Base-by-base conservation (phyloP, 2,329 filamentous ascomycete genomes). In the Ramichloridium luteum region DNA sequence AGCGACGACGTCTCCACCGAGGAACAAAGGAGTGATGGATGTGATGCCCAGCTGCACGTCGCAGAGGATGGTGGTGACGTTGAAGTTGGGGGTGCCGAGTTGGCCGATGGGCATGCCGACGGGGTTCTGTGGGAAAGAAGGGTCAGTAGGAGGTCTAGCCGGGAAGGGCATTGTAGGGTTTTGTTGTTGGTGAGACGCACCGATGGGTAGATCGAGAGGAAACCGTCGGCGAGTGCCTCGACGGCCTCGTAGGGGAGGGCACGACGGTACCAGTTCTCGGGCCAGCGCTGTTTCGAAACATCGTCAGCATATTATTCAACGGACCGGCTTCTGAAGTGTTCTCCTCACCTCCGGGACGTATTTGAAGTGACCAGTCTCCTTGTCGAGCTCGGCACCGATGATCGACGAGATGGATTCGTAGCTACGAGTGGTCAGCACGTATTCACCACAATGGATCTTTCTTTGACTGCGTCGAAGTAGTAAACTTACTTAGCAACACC, bases 401-500 rank as follows among this genome's bases (percentile, higher is more conserved):
- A 51, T 51, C 28, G 33, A 40, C 3, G 44, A 46, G 34, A 52
- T 43, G 4, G 46, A 49, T 31, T 51, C 46, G 41, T 51, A 51
- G 40, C n/a, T n/a, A n/a, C n/a, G n/a, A n/a, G n/a, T n/a, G n/a
- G n/a, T n/a, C n/a, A n/a, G n/a, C n/a, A n/a, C n/a, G n/a, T n/a
- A n/a, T n/a, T n/a, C n/a, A n/a, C n/a, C n/a, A n/a, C n/a, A n/a
- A n/a, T n/a, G n/a, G n/a, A n/a, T n/a, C n/a, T n/a, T n/a, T n/a
- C n/a, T n/a, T n/a, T n/a, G n/a, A n/a, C n/a, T n/a, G n/a, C n/a
- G n/a, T n/a, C n/a, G n/a, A n/a, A n/a, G n/a, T n/a, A n/a, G n/a
- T n/a, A n/a, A n/a, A n/a, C n/a, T n/a, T n/a, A n/a, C n/a, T 49
- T 58, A 23, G 55, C 41, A 15, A 57, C 49, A 38, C 56, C 55